phyloP scores from a whole-genome alignment of 2,329 filamentous ascomycete species.

The Fusarium nematophilum region DNA sequence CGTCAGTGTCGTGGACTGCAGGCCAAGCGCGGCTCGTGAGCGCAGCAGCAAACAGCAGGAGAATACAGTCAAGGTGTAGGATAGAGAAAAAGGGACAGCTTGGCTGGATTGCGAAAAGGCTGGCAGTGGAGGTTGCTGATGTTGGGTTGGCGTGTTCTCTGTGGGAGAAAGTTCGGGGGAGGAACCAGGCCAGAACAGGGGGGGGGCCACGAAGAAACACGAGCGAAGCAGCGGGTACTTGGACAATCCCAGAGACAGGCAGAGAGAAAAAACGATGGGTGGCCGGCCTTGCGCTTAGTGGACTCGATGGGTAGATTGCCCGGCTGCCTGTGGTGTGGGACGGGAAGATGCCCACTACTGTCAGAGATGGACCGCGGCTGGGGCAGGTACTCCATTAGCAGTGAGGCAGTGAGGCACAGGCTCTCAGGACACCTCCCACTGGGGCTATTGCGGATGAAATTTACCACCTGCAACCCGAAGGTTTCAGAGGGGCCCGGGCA shows the following conservation, averaged over 20 bases:
- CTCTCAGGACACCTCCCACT: no score
- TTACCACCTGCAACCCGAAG: background rate
- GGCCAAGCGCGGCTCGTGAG: conserved; percentile 33
- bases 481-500: conserved; percentile 36
- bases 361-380: no score
- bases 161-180: conserved; percentile 39
- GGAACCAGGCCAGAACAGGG: conserved; percentile 33
- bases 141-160: conserved; percentile 21
- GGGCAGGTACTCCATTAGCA: no score
- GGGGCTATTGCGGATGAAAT: no score
- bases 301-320: background rate
- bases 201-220: conserved; percentile 21
- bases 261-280: conserved; percentile 1
- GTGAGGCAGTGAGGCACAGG: no score
- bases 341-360: no score
- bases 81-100: conserved; percentile 42
- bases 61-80: conserved; percentile 24
- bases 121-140: conserved; percentile 23
- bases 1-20: conserved; percentile 22
- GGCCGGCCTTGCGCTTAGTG: background rate
- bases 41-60: conserved; percentile 26
- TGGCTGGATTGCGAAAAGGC: conserved; percentile 41
- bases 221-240: conserved; percentile 25
- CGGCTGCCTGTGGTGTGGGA: conserved; percentile 1
- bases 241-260: conserved; percentile 27